A percentile compares a stretch with the other conserved stretches of the same genome.
These are phyloP conservation scores for Hypoxylon sp. DNA, from an alignment of 2,329 filamentous ascomycete species.

Conservation along the genomic window DNA sequence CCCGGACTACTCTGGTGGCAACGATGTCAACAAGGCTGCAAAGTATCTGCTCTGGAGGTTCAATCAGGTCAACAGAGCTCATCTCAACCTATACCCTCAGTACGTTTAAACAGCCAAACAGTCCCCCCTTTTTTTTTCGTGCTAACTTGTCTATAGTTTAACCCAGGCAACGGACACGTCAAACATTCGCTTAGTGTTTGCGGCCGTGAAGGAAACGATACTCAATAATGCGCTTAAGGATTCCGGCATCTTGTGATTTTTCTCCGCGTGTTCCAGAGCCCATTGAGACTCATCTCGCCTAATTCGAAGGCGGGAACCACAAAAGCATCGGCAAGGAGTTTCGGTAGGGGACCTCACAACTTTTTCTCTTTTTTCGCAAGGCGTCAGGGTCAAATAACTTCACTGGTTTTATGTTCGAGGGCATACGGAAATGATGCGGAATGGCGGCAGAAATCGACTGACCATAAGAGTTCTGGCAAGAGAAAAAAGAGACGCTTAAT, in stretches of 20 bases:
- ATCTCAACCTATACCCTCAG: conserved; percentile 98
- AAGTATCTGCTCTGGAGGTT: conserved; percentile 99
- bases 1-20: conserved; percentile 96
- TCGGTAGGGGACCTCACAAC: conserved; percentile 40
- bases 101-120: conserved; percentile 62
- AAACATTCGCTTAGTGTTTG: conserved; percentile 97
- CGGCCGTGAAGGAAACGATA: conserved; percentile 98
- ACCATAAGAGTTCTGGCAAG: conserved; percentile 30
- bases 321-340: conserved; percentile 51
- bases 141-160: conserved; percentile 68
- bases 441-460: conserved; percentile 38
- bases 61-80: conserved; percentile 96
- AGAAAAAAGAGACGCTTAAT: conserved; percentile 33
- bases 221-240: conserved; percentile 98
- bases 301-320: conserved; percentile 35
- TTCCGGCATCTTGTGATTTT: conserved; percentile 86
- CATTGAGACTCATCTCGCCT: conserved; percentile 30
- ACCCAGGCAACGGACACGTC: conserved; percentile 99
- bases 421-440: conserved; percentile 43
- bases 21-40: conserved; percentile 96
- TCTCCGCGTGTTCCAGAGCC: conserved; percentile 28
- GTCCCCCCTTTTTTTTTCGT: conserved; percentile 4
- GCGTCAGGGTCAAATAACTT: conserved; percentile 48
- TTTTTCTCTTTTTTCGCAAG: conserved; percentile 47
- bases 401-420: conserved; percentile 44